Conservation (phyloP, 2,329 filamentous ascomycete species). For the Setomelanomma holmii region DNA sequence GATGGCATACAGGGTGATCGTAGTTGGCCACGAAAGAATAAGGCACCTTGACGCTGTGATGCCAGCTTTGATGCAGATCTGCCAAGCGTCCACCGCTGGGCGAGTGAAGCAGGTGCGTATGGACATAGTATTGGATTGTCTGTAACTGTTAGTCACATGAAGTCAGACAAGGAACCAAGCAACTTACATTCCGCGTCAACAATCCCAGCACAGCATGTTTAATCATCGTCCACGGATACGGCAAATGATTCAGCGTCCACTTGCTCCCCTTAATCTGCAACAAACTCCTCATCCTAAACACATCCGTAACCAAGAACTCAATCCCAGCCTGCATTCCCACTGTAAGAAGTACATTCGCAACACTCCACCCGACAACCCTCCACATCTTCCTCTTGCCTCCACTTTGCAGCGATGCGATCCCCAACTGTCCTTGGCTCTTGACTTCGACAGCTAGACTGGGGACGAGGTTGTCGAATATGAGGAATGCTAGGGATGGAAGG, state of each 20-base stretch:
- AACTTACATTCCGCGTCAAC: slow-evolving; percentile 63
- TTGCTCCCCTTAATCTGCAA: slow-evolving; percentile 66
- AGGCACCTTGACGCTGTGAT: slow-evolving; percentile 64
- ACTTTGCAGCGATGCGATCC: slow-evolving; percentile 53
- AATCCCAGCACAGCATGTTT: slow-evolving; percentile 63
- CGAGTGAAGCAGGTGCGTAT: slow-evolving; percentile 73
- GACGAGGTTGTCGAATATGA: slow-evolving; percentile 73
- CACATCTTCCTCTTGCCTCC: slow-evolving; percentile 53
- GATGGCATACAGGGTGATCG: slow-evolving; percentile 71
- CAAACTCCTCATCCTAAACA: slow-evolving; percentile 62
- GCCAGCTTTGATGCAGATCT: slow-evolving; percentile 60
- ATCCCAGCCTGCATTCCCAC: slow-evolving; percentile 62
- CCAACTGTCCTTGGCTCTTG: slow-evolving; percentile 69
- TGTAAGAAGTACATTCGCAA: slow-evolving; percentile 63
- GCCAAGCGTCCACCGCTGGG: slow-evolving; percentile 36
- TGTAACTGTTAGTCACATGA: slow-evolving; percentile 42
- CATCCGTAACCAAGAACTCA: slow-evolving; percentile 62
- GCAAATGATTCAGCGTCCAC: slow-evolving; percentile 66
- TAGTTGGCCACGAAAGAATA: slow-evolving; percentile 70
- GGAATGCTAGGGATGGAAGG: slow-evolving; percentile 73
- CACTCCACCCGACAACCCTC: slow-evolving; percentile 60
- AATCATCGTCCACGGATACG: slow-evolving; percentile 67
- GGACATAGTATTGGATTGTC: slow-evolving; percentile 74
- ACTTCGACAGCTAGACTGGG: slow-evolving; percentile 73
- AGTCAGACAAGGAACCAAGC: not conserved